Conservation (phyloP, 2,329 filamentous ascomycete species). For the Neofusicoccum cordaticola region DNA sequence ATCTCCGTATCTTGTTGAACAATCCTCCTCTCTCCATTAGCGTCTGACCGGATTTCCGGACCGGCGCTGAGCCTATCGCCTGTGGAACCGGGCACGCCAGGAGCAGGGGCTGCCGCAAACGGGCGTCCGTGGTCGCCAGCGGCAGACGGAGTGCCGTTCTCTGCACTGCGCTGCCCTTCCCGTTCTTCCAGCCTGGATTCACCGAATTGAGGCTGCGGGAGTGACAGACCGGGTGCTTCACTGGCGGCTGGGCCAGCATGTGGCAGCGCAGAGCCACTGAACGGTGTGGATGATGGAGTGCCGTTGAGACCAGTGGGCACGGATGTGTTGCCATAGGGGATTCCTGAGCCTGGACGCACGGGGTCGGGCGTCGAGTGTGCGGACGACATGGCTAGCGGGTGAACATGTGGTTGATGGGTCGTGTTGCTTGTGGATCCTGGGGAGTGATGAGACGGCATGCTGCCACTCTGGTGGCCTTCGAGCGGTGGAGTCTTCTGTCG, state of each 20-base stretch:
- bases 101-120: conserved; percentile 22
- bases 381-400: conserved; percentile 26
- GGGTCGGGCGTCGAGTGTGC: conserved; percentile 41
- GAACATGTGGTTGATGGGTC: conserved; percentile 19
- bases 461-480: conserved; percentile 19
- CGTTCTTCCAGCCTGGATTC: conserved; percentile 18
- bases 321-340: conserved; percentile 27
- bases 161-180: conserved; percentile 20
- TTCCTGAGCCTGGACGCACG: conserved; percentile 15
- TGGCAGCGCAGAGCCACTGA: conserved; percentile 21
- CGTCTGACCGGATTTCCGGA: conserved; percentile 24
- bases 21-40: conserved; percentile 33
- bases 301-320: conserved; percentile 32
- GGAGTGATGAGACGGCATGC: conserved; percentile 21
- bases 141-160: conserved; percentile 22
- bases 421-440: conserved; percentile 22
- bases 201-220: conserved; percentile 16
- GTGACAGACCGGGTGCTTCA: conserved; percentile 23
- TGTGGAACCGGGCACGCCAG: not conserved
- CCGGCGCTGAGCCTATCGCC: conserved; percentile 18
- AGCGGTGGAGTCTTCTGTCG: conserved; percentile 42
- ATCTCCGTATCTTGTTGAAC: conserved; percentile 34
- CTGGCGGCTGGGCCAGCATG: conserved; percentile 27
- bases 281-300: conserved; percentile 6
- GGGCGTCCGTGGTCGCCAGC: conserved; percentile 29